Conservation (phyloP, 164 flowering plant genomes). For the Sedum album region DNA sequence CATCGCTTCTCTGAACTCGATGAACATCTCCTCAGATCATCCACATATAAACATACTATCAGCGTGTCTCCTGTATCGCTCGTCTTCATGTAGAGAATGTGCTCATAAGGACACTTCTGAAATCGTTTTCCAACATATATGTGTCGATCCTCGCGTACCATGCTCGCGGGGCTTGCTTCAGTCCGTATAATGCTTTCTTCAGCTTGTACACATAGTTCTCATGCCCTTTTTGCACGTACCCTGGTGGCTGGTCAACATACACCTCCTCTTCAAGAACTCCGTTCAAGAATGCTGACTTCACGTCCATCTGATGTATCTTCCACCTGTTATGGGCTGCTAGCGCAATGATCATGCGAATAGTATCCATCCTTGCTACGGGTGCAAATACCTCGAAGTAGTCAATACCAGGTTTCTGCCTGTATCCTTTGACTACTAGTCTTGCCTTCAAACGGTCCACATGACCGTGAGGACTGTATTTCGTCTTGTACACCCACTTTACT, state of each 20-base stretch:
- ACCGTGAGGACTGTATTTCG: background rate
- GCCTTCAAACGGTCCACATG: background rate
- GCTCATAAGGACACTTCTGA: background rate
- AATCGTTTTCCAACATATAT: background rate
- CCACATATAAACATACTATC: no score
- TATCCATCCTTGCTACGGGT: no score
- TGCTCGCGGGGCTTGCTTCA: background rate
- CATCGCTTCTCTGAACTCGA: no score
- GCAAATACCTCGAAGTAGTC: background rate
- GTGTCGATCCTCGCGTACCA: background rate
- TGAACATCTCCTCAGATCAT: no score
- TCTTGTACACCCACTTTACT: background rate
- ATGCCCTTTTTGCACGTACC: background rate
- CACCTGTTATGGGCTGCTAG: background rate
- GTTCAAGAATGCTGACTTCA: background rate
- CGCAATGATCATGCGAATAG: background rate
- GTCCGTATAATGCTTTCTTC: background rate
- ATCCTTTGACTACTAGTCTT: background rate
- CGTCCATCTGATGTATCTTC: background rate
- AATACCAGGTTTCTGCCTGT: background rate
- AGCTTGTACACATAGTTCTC: background rate
- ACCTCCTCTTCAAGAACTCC: constrained; percentile 3
- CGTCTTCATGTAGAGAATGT: background rate
- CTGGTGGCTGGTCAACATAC: background rate
- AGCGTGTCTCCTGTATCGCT: no score